A percentile compares a stretch with the other conserved stretches of the same genome.
These are phyloP conservation scores for Sclerospora graminicola DNA, from an alignment of 352 stramenopile species.

Conservation along the genomic window DNA sequence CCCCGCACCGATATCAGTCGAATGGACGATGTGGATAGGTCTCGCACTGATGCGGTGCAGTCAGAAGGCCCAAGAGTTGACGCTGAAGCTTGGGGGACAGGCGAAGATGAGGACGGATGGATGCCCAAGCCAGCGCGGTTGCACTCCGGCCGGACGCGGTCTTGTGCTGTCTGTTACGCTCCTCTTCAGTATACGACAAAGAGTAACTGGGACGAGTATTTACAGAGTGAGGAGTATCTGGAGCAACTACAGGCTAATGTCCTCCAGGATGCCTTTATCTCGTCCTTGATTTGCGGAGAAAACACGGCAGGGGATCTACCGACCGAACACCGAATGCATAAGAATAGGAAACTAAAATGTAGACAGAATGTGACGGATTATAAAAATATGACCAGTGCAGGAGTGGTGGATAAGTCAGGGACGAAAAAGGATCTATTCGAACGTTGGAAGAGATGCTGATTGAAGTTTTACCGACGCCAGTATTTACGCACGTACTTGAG, in stretches of 20 bases:
- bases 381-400: conserved; percentile 73
- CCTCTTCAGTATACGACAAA: conserved; percentile 59
- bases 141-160: conserved; percentile 67
- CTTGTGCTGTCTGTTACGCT: conserved; percentile 70
- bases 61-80: conserved; percentile 1
- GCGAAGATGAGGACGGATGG: conserved; percentile 61
- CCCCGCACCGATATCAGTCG: not conserved
- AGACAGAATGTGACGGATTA: conserved; percentile 73
- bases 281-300: conserved; percentile 66
- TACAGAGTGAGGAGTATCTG: conserved; percentile 74
- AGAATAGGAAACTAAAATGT: conserved; percentile 74
- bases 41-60: conserved; percentile 2
- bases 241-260: conserved; percentile 60
- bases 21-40: not conserved
- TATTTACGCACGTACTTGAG: conserved; percentile 72
- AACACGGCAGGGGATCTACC: conserved; percentile 59
- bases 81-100: conserved; percentile 8
- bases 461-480: conserved; percentile 56
- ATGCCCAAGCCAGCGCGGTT: conserved; percentile 75
- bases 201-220: conserved; percentile 72
- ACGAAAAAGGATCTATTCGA: conserved; percentile 66
- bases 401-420: conserved; percentile 52
- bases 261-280: conserved; percentile 70
- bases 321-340: conserved; percentile 81
- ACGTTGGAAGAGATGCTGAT: conserved; percentile 80